Evolutionary conservation across 2,329 filamentous ascomycete genomes (phyloP).

Genomic region (Botrytis fabae): DNA sequence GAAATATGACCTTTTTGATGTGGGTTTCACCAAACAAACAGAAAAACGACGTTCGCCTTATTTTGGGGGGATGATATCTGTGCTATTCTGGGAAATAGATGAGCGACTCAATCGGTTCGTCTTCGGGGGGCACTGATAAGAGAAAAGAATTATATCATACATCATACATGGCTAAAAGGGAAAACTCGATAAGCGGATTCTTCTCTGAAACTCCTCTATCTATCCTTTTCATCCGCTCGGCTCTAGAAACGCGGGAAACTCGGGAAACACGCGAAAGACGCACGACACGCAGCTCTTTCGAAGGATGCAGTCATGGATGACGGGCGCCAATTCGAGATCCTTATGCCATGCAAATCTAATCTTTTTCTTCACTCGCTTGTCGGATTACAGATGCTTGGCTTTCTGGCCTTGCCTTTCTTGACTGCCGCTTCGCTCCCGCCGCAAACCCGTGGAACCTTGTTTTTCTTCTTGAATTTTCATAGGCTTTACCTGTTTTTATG

Average conservation of each 20-base stretch:
- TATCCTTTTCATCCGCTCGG: background rate
- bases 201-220: background rate
- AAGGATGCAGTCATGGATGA: background rate
- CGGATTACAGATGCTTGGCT: background rate
- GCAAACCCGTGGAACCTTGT: background rate
- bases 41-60: conserved; percentile 3
- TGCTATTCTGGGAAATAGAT: conserved; percentile 10
- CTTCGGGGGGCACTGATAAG: background rate
- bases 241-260: background rate
- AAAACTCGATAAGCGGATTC: background rate
- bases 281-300: background rate
- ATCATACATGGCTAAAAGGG: background rate
- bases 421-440: conserved; percentile 14
- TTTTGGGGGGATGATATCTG: background rate
- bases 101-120: background rate
- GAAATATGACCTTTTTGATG: conserved; percentile 19
- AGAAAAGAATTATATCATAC: background rate
- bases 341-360: background rate
- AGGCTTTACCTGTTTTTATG: background rate
- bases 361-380: conserved; percentile 6
- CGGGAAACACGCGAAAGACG: background rate
- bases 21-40: conserved; percentile 7
- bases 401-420: background rate
- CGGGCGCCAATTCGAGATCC: background rate
- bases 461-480: background rate